phyloP scores from a whole-genome alignment of 148 eudicot genomes.

The Vaccinium myrtillus region DNA sequence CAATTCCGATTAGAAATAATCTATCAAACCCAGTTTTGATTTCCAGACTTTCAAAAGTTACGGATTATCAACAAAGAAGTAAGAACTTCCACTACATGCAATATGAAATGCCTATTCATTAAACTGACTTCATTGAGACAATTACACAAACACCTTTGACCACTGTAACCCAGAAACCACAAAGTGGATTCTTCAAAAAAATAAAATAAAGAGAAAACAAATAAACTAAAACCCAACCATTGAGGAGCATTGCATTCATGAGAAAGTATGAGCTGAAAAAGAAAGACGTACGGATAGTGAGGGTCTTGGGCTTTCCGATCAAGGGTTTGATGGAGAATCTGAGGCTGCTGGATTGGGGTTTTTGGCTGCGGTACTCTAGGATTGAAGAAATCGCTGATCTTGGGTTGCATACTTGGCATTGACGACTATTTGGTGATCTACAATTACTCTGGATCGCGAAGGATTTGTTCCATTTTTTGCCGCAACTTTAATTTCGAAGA shows the following conservation, averaged over 20 bases:
- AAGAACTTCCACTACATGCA: not conserved
- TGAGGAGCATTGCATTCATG: not conserved
- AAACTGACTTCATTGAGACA: slow-evolving; percentile 8
- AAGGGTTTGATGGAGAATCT: not conserved
- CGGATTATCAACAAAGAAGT: not conserved
- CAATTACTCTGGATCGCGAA: not conserved
- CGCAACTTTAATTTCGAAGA: not conserved
- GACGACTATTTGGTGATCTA: not conserved
- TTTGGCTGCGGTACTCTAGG: not conserved
- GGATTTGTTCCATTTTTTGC: not conserved
- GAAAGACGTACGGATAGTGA: not conserved
- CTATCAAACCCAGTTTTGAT: not conserved
- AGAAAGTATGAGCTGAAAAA: not conserved
- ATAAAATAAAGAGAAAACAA: not conserved
- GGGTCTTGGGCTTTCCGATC: not conserved
- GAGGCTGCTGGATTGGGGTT: not conserved
- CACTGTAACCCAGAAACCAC: not conserved
- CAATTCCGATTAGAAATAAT: not conserved
- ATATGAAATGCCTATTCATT: not conserved
- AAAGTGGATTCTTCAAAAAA: not conserved
- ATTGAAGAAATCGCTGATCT: slow-evolving; percentile 22
- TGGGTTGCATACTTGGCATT: slow-evolving; percentile 8
- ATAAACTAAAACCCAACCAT: not conserved
- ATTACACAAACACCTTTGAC: slow-evolving; percentile 8
- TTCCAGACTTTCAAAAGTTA: no score